Base-by-base conservation (phyloP, 345 rosid genomes). In the Theobroma cacao region DNA sequence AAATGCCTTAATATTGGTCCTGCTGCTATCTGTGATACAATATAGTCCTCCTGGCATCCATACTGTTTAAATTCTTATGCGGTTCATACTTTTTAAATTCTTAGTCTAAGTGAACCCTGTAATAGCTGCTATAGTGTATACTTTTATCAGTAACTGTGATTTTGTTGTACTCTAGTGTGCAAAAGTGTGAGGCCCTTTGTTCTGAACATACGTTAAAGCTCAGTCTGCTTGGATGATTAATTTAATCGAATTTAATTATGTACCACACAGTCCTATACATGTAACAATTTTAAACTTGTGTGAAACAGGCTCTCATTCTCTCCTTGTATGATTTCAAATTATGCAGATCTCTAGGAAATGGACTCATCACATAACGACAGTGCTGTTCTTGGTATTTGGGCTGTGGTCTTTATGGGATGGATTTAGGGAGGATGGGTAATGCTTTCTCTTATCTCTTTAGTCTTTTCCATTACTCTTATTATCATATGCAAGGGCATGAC, bases 351-450 rank as follows among this genome's bases (percentile, higher is more conserved):
- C 99, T 85, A 93, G 97, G 26, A 88, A 87, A 81, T 96, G 90
- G 98, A 91, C 95, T 0, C 97, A 92, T 86, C 97, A 92, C 84
- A 84, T 92, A 74, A 88, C 97, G 38, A 93, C 97, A n/a, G 2
- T 89, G 74, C 78, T 96, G 80, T 96, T 93, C 85, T 92, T 91
- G 76, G 92, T 89, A 72, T 95, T 93, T 60, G 98, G 97, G 45
- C 61, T 95, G 13, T 92, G 90, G 95, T 96, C 99, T 34, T 81
- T 96, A 80, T 92, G 98, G 95, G 99, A 96, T 36, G 94, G 86
- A 79, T 89, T 92, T 81, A 89, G 59, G 36, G 90, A 85, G 72
- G 84, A 78, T 80, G 97, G 97, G 97, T 93, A 93, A 82, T 53
- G 14, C 17, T 48, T 53, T 72, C 31, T 8, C 20, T 36, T 34